A percentile compares a stretch with the other conserved stretches of the same genome.
These are phyloP conservation scores for Protostelium mycophagum DNA, from an alignment of 78 protist species.

Conservation along the genomic window DNA sequence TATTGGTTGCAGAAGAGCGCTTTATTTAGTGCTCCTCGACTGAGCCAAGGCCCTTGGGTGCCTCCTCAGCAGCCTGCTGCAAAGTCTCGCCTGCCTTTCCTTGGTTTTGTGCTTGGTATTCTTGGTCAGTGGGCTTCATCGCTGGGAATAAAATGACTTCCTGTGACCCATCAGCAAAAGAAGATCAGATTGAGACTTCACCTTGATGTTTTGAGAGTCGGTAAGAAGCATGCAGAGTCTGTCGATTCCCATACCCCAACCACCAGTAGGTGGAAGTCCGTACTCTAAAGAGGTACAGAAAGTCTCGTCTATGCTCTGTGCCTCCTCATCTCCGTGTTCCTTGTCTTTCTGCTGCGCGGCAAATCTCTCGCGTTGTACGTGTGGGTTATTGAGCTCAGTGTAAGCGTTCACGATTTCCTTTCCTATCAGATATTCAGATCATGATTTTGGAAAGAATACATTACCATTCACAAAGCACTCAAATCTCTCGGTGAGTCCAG, in stretches of 20 bases:
- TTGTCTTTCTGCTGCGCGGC: slow-evolving; percentile 86
- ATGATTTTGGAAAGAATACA: too few relatives aligned
- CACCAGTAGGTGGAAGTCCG: slow-evolving; percentile 99
- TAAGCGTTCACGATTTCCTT: slow-evolving; percentile 98
- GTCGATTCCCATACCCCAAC: slow-evolving; percentile 99
- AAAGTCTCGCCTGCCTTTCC: background rate
- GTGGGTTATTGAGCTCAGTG: slow-evolving; percentile 99
- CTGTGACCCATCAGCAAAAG: background rate
- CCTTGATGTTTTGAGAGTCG: slow-evolving; percentile 89
- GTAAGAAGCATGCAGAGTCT: slow-evolving; percentile 96
- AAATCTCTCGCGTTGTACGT: slow-evolving; percentile 96
- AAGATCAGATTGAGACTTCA: too few relatives aligned
- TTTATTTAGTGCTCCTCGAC: background rate
- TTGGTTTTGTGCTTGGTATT: background rate
- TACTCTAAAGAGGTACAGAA: slow-evolving; percentile 95
- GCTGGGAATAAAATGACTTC: slow-evolving; percentile 99
- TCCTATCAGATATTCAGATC: too few relatives aligned
- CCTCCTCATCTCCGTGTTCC: slow-evolving; percentile 90
- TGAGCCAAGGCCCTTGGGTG: background rate
- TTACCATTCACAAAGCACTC: slow-evolving; percentile 94
- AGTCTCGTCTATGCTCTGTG: slow-evolving; percentile 88
- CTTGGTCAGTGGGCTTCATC: slow-evolving; percentile 79
- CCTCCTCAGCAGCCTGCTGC: background rate
- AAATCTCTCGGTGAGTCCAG: slow-evolving; percentile 97
- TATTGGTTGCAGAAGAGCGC: too few relatives aligned